phyloP scores from a whole-genome alignment of 2,329 filamentous ascomycete genomes.

The Cadophora gregata region DNA sequence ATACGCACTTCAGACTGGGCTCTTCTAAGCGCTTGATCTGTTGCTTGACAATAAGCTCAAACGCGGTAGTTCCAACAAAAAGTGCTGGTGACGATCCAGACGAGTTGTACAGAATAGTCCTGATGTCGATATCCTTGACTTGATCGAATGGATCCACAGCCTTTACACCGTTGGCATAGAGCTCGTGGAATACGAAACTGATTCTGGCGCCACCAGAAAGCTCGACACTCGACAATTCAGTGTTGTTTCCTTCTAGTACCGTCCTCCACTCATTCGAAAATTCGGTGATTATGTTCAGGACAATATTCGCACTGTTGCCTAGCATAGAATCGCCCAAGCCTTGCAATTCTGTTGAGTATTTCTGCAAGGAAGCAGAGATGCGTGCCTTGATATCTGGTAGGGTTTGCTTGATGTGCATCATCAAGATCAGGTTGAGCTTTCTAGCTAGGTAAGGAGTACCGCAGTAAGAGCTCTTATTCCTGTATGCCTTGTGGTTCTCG shows the following conservation, averaged over 20 bases:
- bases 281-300: slow-evolving; percentile 98
- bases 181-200: slow-evolving; percentile 98
- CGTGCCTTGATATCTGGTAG: slow-evolving; percentile 97
- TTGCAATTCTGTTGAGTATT: slow-evolving; percentile 83
- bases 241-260: slow-evolving; percentile 94
- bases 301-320: slow-evolving; percentile 94
- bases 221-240: slow-evolving; percentile 91
- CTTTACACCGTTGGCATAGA: slow-evolving; percentile 97
- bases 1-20: slow-evolving; percentile 96
- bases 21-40: slow-evolving; percentile 97
- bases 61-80: slow-evolving; percentile 97
- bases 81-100: slow-evolving; percentile 97
- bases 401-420: slow-evolving; percentile 99
- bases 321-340: slow-evolving; percentile 92
- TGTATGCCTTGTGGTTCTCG: slow-evolving; percentile 97
- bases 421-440: slow-evolving; percentile 97
- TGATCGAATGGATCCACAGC: slow-evolving; percentile 96
- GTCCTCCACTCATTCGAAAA: slow-evolving; percentile 98
- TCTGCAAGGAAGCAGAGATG: slow-evolving; percentile 91
- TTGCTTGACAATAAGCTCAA: slow-evolving; percentile 97
- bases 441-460: slow-evolving; percentile 95
- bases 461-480: slow-evolving; percentile 98
- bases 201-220: slow-evolving; percentile 97
- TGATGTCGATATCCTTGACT: slow-evolving; percentile 97
- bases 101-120: slow-evolving; percentile 97